Conservation (phyloP, 495 filamentous ascomycete species). For the Aspergillus sclerotiicarbonarius region DNA sequence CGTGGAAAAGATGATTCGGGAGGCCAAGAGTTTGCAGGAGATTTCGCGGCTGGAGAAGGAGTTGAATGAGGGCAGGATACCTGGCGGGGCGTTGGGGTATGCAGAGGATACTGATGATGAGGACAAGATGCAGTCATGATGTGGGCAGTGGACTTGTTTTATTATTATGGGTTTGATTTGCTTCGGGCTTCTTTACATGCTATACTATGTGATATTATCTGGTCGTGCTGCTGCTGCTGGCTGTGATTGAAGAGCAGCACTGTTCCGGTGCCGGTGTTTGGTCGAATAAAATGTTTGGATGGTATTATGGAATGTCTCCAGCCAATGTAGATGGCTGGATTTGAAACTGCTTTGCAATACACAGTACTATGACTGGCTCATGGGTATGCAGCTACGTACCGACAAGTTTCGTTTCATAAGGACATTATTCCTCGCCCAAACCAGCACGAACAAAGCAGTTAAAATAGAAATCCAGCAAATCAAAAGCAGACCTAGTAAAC, state of each 20-base stretch:
- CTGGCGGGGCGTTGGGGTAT: slow-evolving; percentile 56
- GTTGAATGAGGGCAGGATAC: slow-evolving; percentile 81
- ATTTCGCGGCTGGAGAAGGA: slow-evolving; percentile 80
- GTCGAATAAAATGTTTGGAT: neutral
- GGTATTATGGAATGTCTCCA: neutral
- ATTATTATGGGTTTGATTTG: slow-evolving; percentile 1
- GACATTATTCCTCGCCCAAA: neutral
- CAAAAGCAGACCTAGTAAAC: too few species aligned
- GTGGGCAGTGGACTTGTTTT: neutral
- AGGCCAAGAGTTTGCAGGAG: slow-evolving; percentile 83
- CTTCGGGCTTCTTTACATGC: neutral
- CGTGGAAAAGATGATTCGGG: slow-evolving; percentile 71
- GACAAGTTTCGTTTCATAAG: too few species aligned
- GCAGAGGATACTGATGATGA: slow-evolving; percentile 37
- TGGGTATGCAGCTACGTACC: too few species aligned
- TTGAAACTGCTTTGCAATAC: too few species aligned
- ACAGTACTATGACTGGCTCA: too few species aligned
- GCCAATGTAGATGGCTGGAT: too few species aligned
- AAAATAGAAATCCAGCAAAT: too few species aligned
- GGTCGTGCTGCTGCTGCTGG: neutral
- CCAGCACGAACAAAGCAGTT: too few species aligned
- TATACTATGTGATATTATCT: neutral
- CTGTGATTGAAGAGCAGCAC: neutral
- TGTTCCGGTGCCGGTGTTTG: neutral
- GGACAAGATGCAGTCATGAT: slow-evolving; percentile 41